Base-by-base conservation (phyloP, 2,329 filamentous ascomycete genomes). In the Clonostachys rosea region DNA sequence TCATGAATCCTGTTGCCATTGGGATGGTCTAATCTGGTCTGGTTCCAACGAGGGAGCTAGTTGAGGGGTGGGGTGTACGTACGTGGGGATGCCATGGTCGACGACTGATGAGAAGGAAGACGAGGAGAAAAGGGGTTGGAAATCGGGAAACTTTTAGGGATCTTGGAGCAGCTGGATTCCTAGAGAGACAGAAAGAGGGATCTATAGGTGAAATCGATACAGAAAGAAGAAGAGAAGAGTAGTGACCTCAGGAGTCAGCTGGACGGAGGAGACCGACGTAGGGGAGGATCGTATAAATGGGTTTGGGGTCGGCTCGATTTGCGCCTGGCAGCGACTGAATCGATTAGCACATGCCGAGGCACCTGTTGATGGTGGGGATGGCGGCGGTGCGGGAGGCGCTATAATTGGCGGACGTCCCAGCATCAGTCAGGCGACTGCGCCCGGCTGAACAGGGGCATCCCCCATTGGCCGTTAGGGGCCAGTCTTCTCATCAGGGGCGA, bases 61-160 rank as follows among this genome's bases (percentile, higher is more conserved):
- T n/a, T 34, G 24, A 10, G 34, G 34, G 35, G 43, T 14, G 18
- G 44, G 16, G 36, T n/a, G 33, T 34, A 56, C 54, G 47, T 53
- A 55, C 53, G 52, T 47, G 54, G 44, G 44, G 50, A 48, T 39
- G 49, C 49, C 49, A 51, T 51, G 16, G 36, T 35, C 39, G 37
- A 14, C n/a, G 42, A 39, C 7, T 33, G 40, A 42, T 42, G 46
- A 39, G 17, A 37, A 2, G 36, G 14, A 16, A 30, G 37, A 18
- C 40, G 40, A 40, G 33, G 44, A 24, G 37, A 34, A 16, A 30
- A 35, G 14, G 33, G 10, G 36, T 16, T 12, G 12, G 6, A 30
- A 34, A 33, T 20, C 7, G 12, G 3, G 10, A 30, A 24, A 5
- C 6, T 8, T 18, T 30, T n/a, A 18, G n/a, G 18, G 39, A 34